phyloP scores from a whole-genome alignment of 495 filamentous ascomycete species.

The Penicillium coffeae region DNA sequence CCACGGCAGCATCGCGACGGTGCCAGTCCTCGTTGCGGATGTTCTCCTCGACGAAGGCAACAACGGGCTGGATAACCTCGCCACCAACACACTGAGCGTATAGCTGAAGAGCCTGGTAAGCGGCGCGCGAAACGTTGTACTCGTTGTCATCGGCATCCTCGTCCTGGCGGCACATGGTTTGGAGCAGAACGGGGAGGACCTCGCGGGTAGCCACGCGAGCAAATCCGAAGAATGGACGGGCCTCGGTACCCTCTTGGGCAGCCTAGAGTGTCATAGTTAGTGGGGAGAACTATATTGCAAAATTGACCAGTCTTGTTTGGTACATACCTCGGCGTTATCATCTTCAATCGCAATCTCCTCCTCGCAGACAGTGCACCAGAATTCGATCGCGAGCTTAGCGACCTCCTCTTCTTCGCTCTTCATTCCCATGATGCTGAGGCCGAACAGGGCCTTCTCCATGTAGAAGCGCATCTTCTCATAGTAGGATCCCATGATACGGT shows the following conservation, averaged over 20 bases:
- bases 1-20: constrained; percentile 87
- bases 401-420: constrained; percentile 97
- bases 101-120: constrained; percentile 94
- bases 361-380: constrained; percentile 99
- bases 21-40: constrained; percentile 90
- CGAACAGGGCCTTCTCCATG: constrained; percentile 99
- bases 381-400: constrained; percentile 94
- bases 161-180: constrained; percentile 90
- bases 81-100: constrained; percentile 87
- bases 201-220: constrained; percentile 82
- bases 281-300: background rate
- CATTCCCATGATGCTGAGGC: constrained; percentile 98
- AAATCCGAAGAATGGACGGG: constrained; percentile 90
- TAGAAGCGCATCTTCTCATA: constrained; percentile 99
- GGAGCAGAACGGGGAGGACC: constrained; percentile 86
- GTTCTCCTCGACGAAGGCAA: constrained; percentile 87
- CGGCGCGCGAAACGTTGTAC: constrained; percentile 91
- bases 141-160: constrained; percentile 96
- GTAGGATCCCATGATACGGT: constrained; percentile 96
- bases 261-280: constrained; percentile 25
- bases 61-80: constrained; percentile 75
- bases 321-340: constrained; percentile 78
- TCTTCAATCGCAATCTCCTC: constrained; percentile 97
- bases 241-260: constrained; percentile 68
- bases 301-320: background rate